A percentile compares a stretch with the other conserved stretches of the same genome.
Evolutionary conservation across 1,284 basidiomycete species (phyloP).

Genomic region (Heliocybe sulcata): DNA sequence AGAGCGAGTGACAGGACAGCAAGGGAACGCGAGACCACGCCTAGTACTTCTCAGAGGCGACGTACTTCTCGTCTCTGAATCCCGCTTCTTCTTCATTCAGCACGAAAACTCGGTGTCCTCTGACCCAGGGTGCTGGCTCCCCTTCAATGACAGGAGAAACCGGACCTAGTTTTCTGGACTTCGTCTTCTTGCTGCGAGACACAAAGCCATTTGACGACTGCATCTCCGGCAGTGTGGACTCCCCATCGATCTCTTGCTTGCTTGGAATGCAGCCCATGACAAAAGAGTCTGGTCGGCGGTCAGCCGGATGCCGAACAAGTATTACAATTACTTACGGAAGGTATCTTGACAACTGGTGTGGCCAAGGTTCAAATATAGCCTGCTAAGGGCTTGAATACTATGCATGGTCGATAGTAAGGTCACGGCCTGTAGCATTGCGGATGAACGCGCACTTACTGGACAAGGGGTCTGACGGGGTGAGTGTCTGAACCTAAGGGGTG

Average conservation of each 20-base stretch:
- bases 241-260: conserved; percentile 24
- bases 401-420: too few species aligned
- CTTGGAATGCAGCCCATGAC: conserved; percentile 37
- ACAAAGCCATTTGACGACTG: conserved; percentile 3
- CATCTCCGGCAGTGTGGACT: conserved; percentile 1
- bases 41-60: too few species aligned
- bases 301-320: neutral
- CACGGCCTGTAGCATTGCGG: too few species aligned
- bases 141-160: conserved; percentile 21
- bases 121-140: conserved; percentile 26
- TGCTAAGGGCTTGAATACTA: too few species aligned
- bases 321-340: neutral
- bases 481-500: too few species aligned
- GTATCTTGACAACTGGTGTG: neutral
- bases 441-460: too few species aligned
- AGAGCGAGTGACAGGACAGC: neutral
- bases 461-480: too few species aligned
- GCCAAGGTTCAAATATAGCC: neutral
- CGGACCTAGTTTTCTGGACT: conserved; percentile 12
- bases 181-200: conserved; percentile 6
- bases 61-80: neutral
- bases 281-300: conserved; percentile 1
- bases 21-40: neutral
- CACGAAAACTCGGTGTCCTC: conserved; percentile 16
- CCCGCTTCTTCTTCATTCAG: conserved; percentile 13